Base-by-base conservation (phyloP, 1,139 yeast genomes). In the Entelexis paramagnoliae region DNA sequence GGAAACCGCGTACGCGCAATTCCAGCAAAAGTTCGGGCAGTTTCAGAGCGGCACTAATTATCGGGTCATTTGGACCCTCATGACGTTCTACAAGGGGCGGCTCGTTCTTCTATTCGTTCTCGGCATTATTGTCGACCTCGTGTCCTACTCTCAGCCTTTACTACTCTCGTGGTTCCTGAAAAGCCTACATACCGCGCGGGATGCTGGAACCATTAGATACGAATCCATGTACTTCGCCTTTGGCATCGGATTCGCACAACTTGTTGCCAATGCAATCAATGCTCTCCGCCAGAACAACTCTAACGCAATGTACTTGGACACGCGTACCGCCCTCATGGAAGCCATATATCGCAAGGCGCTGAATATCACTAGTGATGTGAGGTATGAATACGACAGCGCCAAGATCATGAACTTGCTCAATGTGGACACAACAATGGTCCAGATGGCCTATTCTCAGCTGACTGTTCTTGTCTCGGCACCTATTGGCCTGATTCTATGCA, bases 391-490 rank as follows among this genome's bases (percentile, higher is more conserved):
- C 47, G 79, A 85, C 1, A 70, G 52, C 16, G 41, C 97, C 63
- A 97, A 89, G 65, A 87, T 91, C 63, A 97, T 91, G 55, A 91
- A 89, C 63, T 74, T 89, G 63, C 71, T 79, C 64, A 82, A 94
- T 52, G 95, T 87, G 42, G 98, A 91, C 70, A 81, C 89, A 10
- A 93, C 84, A 66, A 78, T 79, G 59, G 72, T 80, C 46, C 83
- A 76, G 55, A 73, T 72, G 29, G 87, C 89, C 7, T 65, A 79
- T 44, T 77, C 79, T 4, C 81, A 80, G 64, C 80, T 80, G 61
- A 86, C 87, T 2, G 78, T 78, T 60, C 67, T 80, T 13, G 67
- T 81, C 53, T 73, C 79, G 16, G 74, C 83, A 59, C 87, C 89
- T 0, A 67, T 81, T 4, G 87, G 91, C 58, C 69, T 74, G 51